phyloP scores from a whole-genome alignment of 1,139 yeast species.

The Kazachstania sp. region DNA sequence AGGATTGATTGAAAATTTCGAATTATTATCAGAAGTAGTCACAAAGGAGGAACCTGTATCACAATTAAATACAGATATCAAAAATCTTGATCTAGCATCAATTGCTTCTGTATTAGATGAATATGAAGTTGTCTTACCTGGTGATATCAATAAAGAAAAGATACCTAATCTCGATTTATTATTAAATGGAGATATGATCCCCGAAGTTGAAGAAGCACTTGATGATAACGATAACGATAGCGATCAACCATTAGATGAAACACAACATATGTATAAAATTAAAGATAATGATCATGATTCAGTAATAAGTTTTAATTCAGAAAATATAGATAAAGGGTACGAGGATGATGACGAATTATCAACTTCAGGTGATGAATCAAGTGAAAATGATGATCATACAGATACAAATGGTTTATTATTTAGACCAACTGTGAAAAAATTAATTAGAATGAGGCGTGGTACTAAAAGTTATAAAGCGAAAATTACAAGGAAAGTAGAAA shows the following conservation, averaged over 20 bases:
- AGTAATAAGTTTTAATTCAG: neutral
- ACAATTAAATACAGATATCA: neutral
- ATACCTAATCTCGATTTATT: neutral
- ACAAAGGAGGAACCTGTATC: constrained; percentile 3
- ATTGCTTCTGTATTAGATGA: constrained; percentile 22
- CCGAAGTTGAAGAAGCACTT: neutral
- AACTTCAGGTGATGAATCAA: neutral
- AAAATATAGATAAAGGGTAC: neutral
- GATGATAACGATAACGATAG: neutral
- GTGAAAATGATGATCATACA: neutral
- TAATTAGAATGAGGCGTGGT: constrained; percentile 4
- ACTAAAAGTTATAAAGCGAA: constrained; percentile 6
- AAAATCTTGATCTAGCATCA: constrained; percentile 9
- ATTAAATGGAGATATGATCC: constrained; percentile 1
- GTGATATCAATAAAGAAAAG: neutral
- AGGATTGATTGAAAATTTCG: constrained; percentile 1
- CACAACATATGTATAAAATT: neutral
- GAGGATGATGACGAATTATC: constrained; percentile 1
- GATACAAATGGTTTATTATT: neutral
- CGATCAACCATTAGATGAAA: neutral
- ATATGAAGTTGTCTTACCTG: constrained; percentile 15
- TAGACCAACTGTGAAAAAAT: constrained; percentile 3
- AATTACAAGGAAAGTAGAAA: constrained; percentile 6
- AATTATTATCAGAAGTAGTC: neutral
- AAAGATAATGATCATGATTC: neutral